Evolutionary conservation across 176 grass and related monocot species (phyloP), one percentile per base, ranked within the genome.

Genomic region (Aegilops tauschii): DNA sequence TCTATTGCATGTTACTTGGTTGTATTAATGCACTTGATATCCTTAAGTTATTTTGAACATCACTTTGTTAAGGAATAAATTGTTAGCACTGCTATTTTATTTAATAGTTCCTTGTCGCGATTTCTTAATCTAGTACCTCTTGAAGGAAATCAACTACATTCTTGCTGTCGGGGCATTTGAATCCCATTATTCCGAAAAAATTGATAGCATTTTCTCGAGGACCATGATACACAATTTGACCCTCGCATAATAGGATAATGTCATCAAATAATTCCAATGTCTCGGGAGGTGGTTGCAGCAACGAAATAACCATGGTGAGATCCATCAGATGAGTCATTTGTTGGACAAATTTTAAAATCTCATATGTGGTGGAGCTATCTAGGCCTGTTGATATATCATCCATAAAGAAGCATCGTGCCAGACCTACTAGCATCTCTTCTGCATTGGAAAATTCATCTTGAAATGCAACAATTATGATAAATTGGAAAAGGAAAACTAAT

Each of bases 241-340:
- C 91, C 79, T 97, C 93, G 8, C 93, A 91, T 70, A 97, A 67
- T 79, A 97, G 85, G 74, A 97, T 93, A 45, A 97, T 63, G 69
- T 93, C 87, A 14, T 97, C 95, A 88, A 97, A 97, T 82, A 97
- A 91, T 82, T 97, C 89, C 50, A 97, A 90, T 84, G 90, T 90
- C 70, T 95, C 93, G 0, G 91, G 91, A 32, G 91, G 74, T 69
- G 95, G 95, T 88, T 97, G 95, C 79, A 97, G 76, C 79, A 97
- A 87, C 29, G 95, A 97, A 87, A 95, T 95, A 86, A 93, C 89
- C 84, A 95, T 88, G 29, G 92, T 97, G 16, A 95, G 83, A 87
- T 97, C 90, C 89, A 95, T 65, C 25, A 84, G 61, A 90, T 88
- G 91, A 18, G 93, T 52, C 89, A 95, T 87, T 88, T 95, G 93